Evolutionary conservation across 768 basidiomycete species (phyloP).

Genomic region (Trametopsis cervina): DNA sequence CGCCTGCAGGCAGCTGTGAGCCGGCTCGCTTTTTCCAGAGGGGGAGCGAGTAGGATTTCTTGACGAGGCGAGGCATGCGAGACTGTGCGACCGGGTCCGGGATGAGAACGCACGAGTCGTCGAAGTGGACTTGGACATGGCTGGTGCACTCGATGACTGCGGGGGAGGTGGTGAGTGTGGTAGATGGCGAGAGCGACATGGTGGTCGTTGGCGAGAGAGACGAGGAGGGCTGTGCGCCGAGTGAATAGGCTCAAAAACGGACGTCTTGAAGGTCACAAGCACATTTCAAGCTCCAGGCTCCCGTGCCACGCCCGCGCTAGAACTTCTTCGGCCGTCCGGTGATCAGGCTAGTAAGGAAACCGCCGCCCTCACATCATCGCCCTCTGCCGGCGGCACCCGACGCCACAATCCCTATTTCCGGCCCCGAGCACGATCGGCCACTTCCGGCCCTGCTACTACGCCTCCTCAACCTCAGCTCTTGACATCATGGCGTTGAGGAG

Average conservation of each 20-base stretch:
- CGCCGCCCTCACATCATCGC: too few relatives aligned
- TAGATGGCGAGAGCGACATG: background rate
- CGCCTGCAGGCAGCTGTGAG: constrained; percentile 18
- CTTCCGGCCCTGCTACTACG: too few relatives aligned
- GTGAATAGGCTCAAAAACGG: background rate
- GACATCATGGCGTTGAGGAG: too few relatives aligned
- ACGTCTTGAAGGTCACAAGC: background rate
- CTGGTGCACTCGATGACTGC: background rate
- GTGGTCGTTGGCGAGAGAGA: background rate
- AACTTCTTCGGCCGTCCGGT: too few relatives aligned
- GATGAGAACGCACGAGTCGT: constrained; percentile 68
- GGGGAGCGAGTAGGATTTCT: constrained; percentile 63
- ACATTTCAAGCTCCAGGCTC: background rate
- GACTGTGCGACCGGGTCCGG: constrained; percentile 42
- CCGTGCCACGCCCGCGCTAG: too few relatives aligned
- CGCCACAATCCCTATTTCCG: too few relatives aligned
- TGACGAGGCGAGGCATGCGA: constrained; percentile 45
- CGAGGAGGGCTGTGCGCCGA: background rate
- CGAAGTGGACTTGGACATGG: constrained; percentile 52
- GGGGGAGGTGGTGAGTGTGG: background rate
- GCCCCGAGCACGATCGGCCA: too few relatives aligned
- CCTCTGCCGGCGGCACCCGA: too few relatives aligned
- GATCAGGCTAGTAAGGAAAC: too few relatives aligned
- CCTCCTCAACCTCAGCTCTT: too few relatives aligned
- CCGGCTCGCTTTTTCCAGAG: constrained; percentile 48